Evolutionary conservation across 225 moss, liverwort and hornwort species (phyloP).

Genomic region (Rhytidiadelphus loreus): DNA sequence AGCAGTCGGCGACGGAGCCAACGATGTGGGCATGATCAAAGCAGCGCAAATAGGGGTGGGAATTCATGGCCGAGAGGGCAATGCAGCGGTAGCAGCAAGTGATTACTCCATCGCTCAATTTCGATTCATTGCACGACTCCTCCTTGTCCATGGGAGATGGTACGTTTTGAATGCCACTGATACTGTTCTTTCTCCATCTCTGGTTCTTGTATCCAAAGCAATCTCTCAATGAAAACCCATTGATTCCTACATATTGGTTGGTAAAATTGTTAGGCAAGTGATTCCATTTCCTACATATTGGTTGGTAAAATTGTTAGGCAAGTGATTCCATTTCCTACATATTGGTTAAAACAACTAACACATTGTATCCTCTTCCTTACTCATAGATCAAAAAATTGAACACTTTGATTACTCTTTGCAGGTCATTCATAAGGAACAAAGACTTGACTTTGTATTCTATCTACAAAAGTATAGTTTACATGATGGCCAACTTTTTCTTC

Average conservation of each 20-base stretch:
- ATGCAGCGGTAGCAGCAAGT: conserved; percentile 68
- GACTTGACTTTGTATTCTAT: conserved; percentile 70
- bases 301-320: neutral
- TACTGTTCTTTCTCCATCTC: neutral
- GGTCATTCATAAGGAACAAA: conserved; percentile 80
- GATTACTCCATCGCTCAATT: conserved; percentile 88
- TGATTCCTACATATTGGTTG: neutral
- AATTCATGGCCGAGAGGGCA: conserved; percentile 79
- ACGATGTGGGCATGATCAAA: conserved; percentile 93
- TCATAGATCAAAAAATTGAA: neutral
- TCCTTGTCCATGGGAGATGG: conserved; percentile 93
- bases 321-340: neutral
- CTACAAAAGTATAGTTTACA: conserved; percentile 68
- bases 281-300: neutral
- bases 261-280: neutral
- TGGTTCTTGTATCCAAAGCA: neutral
- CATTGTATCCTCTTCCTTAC: neutral
- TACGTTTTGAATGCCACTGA: neutral
- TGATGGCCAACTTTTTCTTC: conserved; percentile 55
- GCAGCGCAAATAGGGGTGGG: conserved; percentile 89
- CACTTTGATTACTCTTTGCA: neutral
- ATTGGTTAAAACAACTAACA: neutral
- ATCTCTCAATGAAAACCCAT: neutral
- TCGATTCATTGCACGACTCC: conserved; percentile 61
- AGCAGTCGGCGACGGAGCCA: conserved; percentile 83